Conservation (phyloP, 2,329 filamentous ascomycete species). For the Colletotrichum kahawae region DNA sequence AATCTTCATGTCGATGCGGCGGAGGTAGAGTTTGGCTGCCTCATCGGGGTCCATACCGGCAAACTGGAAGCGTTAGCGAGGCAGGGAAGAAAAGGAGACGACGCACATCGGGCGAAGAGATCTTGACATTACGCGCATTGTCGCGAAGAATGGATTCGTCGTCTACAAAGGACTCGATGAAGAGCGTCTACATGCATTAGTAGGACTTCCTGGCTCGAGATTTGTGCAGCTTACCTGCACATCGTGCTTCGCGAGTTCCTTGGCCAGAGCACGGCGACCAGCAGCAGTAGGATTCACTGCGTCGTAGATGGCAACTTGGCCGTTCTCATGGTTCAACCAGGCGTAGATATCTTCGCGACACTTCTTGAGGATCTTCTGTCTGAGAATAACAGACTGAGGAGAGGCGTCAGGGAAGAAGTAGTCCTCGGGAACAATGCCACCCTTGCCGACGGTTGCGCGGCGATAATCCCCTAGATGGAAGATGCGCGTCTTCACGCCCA, state of each 20-base stretch:
- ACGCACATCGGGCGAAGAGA: constrained; percentile 89
- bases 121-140: constrained; percentile 97
- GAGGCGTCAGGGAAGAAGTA: constrained; percentile 98
- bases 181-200: constrained; percentile 72
- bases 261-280: constrained; percentile 83
- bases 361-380: constrained; percentile 97
- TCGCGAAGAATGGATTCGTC: constrained; percentile 94
- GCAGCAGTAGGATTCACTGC: constrained; percentile 91
- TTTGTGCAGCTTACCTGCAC: constrained; percentile 69
- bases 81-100: background rate
- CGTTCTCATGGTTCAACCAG: constrained; percentile 96
- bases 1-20: constrained; percentile 89
- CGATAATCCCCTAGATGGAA: constrained; percentile 98
- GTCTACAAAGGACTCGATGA: constrained; percentile 95
- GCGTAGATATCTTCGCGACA: constrained; percentile 97
- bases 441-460: constrained; percentile 84
- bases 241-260: constrained; percentile 97
- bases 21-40: constrained; percentile 89
- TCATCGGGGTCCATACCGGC: constrained; percentile 90
- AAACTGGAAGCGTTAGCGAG: constrained; percentile 61
- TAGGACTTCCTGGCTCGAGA: background rate
- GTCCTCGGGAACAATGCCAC: constrained; percentile 87
- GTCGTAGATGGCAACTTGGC: constrained; percentile 98
- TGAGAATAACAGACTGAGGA: constrained; percentile 86
- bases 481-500: constrained; percentile 96